Percentiles rank a stretch among this genome's conserved stretches.
phyloP scores from a whole-genome alignment of 805 yeast species.

The Barnettozyma botsteinii region DNA sequence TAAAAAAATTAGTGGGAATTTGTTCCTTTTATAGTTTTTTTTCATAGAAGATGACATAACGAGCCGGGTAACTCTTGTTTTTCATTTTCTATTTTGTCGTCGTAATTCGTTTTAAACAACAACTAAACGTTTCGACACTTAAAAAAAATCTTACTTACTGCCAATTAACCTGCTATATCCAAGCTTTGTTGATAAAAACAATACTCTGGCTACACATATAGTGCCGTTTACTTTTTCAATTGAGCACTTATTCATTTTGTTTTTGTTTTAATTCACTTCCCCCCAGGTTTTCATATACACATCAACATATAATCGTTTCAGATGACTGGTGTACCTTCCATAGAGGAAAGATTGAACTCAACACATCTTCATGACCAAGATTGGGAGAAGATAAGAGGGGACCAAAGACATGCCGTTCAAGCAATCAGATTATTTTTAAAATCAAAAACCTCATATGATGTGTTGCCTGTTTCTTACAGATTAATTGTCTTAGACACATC shows the following conservation, averaged over 20 bases:
- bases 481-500: conserved; percentile 91
- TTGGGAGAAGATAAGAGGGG: conserved; percentile 9
- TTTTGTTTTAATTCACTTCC: not conserved
- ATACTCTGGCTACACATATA: no score
- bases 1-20: conserved; percentile 7
- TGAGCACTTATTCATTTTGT: not conserved
- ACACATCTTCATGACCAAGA: conserved; percentile 17
- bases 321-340: conserved; percentile 19
- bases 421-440: conserved; percentile 81
- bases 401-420: conserved; percentile 65
- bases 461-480: conserved; percentile 89
- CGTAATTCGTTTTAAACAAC: not conserved
- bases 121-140: not conserved
- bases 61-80: not conserved
- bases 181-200: no score
- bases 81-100: not conserved
- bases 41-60: not conserved
- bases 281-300: not conserved
- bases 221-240: no score
- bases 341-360: conserved; percentile 21
- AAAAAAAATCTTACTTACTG: no score
- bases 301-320: no score
- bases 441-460: conserved; percentile 93
- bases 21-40: conserved; percentile 17
- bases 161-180: no score